A percentile compares a stretch with the other conserved stretches of the same genome.
These are phyloP conservation scores for Ramichloridium luteum DNA, from an alignment of 2,329 filamentous ascomycete species.

Conservation along the genomic window DNA sequence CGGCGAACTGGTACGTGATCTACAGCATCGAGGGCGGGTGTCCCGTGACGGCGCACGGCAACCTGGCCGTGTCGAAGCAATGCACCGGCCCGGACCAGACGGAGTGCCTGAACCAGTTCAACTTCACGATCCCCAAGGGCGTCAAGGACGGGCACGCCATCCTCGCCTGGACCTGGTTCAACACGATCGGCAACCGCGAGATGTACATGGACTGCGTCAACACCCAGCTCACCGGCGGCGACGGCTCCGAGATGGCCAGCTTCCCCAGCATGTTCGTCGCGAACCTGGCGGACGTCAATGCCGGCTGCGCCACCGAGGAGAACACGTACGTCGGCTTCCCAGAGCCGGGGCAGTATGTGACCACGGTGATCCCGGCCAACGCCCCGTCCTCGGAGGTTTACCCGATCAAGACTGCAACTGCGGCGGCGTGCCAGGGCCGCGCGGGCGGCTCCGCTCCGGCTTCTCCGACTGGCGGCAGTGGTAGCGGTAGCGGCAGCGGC, in stretches of 20 bases:
- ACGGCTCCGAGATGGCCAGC: conserved; percentile 42
- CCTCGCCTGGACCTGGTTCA: conserved; percentile 91
- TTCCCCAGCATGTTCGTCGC: conserved; percentile 67
- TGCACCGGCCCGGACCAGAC: conserved; percentile 9
- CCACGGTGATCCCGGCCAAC: conserved; percentile 25
- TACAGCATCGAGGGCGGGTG: conserved; percentile 80
- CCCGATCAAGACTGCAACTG: conserved; percentile 7
- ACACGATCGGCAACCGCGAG: conserved; percentile 81
- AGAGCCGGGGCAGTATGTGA: conserved; percentile 49
- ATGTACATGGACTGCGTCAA: conserved; percentile 97
- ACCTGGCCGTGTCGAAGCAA: conserved; percentile 26
- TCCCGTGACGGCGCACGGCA: conserved; percentile 49
- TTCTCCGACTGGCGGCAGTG: conserved; percentile 14
- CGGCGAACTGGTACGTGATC: conserved; percentile 75
- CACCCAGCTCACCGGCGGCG: conserved; percentile 48
- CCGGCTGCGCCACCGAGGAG: conserved; percentile 42
- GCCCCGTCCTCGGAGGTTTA: too few relatives aligned
- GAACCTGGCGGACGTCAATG: conserved; percentile 45
- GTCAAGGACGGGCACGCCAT: conserved; percentile 66
- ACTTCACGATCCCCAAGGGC: conserved; percentile 58
- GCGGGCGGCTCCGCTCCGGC: conserved; percentile 12
- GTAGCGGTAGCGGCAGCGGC: conserved; percentile 7
- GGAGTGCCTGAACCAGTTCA: conserved; percentile 42
- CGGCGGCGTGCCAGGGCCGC: conserved; percentile 5
- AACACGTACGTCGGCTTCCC: conserved; percentile 53